Conservation (phyloP, 441 rosid genomes). For the Raphanus hybrid region DNA sequence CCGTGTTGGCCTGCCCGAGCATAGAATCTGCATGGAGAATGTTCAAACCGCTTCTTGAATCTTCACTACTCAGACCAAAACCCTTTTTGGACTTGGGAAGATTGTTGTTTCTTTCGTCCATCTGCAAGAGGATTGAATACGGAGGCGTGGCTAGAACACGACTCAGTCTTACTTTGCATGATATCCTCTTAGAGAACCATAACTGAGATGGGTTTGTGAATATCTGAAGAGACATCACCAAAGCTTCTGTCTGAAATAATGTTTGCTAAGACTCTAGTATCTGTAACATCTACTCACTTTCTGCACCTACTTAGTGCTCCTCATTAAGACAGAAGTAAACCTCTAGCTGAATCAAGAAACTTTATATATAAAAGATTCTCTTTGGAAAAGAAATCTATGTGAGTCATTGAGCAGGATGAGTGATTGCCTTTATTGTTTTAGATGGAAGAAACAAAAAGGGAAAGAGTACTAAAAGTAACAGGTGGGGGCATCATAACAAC, state of each 20-base stretch:
- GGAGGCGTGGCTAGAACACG: conserved; percentile 53
- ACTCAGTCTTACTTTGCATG: conserved; percentile 43
- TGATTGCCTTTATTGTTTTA: conserved; percentile 16
- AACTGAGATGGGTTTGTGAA: conserved; percentile 48
- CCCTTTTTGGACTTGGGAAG: conserved; percentile 48
- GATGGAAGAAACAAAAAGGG: conserved; percentile 30
- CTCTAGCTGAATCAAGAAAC: not conserved
- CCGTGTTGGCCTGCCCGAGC: conserved; percentile 53
- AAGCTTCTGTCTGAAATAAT: conserved; percentile 47
- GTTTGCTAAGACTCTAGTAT: conserved; percentile 11
- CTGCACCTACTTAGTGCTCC: not conserved
- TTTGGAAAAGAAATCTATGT: conserved; percentile 1
- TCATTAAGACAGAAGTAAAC: not conserved
- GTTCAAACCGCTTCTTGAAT: conserved; percentile 36
- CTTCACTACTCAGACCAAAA: conserved; percentile 40
- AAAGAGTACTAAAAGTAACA: conserved; percentile 21
- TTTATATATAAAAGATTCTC: conserved; percentile 7
- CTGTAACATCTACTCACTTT: not conserved
- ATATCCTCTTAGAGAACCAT: conserved; percentile 33
- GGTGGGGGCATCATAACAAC: conserved; percentile 37
- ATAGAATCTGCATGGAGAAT: conserved; percentile 45
- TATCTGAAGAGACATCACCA: conserved; percentile 51
- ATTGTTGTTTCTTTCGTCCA: conserved; percentile 54
- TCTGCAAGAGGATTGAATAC: conserved; percentile 53
- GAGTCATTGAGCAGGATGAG: not conserved